Evolutionary conservation across 2,329 filamentous ascomycete species (phyloP), one percentile per base, ranked within the genome.

Genomic region (Fusarium avenaceum): DNA sequence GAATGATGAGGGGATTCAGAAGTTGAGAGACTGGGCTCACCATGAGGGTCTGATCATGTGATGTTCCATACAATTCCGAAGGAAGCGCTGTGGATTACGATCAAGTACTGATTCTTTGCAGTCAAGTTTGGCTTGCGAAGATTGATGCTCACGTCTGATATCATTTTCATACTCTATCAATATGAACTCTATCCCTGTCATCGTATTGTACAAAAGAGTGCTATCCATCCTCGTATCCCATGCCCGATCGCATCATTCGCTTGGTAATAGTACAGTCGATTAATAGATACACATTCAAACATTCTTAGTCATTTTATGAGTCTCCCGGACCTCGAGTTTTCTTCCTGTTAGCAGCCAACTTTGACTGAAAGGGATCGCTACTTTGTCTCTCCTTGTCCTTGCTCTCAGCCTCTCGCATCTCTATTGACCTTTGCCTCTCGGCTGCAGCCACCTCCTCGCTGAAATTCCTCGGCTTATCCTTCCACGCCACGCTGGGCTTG

Each of bases 31-130:
- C 8, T 19, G 33, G 47, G 17, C 22, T 33, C 22, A 43, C 45
- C 46, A 39, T 43, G 50, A 72, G 65, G 71, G 65, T 67, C 67
- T 67, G 71, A 72, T 74, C 73, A 75, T 74, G 73, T 75, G 72
- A 75, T 74, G 33, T 32, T 47, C 42, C 40, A 17, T 9, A n/a
- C 28, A 28, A 17, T 9, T 15, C 17, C 13, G 42, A 14, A 20
- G 4, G 33, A 17, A 32, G 9, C 14, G 24, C 20, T 17, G 33
- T 3, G 11, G 26, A 30, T 14, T n/a, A 7, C 4, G 26, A 30
- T 38, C 8, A 38, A 38, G 35, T n/a, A 38, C 17, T 38, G 4
- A n/a, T n/a, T 38, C 35, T 30, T 30, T 30, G 26, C 17, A n/a
- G 8, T 5, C 4, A 19, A 10, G 8, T 9, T n/a, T 19, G 17